Percentiles rank a stretch among this genome's conserved stretches.
Evolutionary conservation across 164 flowering plant species (phyloP).

Genomic region (Nymphaea colorata): DNA sequence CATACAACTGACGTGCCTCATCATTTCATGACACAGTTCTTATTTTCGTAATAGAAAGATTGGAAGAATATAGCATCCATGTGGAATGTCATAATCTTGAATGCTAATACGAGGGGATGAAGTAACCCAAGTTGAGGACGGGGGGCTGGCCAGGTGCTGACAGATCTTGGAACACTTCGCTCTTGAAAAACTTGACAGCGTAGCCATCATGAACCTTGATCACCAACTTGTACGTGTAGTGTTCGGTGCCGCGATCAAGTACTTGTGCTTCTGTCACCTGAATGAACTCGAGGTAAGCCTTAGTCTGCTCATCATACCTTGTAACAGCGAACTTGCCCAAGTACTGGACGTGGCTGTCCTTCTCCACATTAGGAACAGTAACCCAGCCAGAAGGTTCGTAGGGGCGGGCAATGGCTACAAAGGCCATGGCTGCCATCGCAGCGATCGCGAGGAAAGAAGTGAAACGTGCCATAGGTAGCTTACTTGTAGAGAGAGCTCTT

Average conservation of each 20-base stretch:
- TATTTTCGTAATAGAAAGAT: too few relatives aligned
- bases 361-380: background rate
- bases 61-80: too few relatives aligned
- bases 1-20: too few relatives aligned
- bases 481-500: too few relatives aligned
- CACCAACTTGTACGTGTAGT: background rate
- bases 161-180: background rate
- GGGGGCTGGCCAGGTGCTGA: background rate
- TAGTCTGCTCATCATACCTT: background rate
- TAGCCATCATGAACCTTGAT: background rate
- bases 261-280: background rate
- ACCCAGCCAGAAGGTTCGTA: background rate
- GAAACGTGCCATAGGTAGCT: background rate
- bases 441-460: background rate
- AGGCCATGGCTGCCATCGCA: background rate
- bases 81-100: too few relatives aligned
- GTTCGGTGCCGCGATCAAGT: background rate
- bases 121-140: too few relatives aligned
- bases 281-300: background rate
- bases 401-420: background rate
- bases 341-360: background rate
- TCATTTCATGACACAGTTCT: too few relatives aligned
- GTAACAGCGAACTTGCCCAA: too few relatives aligned
- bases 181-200: background rate
- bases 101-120: background rate